Conservation (phyloP, 495 filamentous ascomycete genomes). For the Lentithecium fluviatile region DNA sequence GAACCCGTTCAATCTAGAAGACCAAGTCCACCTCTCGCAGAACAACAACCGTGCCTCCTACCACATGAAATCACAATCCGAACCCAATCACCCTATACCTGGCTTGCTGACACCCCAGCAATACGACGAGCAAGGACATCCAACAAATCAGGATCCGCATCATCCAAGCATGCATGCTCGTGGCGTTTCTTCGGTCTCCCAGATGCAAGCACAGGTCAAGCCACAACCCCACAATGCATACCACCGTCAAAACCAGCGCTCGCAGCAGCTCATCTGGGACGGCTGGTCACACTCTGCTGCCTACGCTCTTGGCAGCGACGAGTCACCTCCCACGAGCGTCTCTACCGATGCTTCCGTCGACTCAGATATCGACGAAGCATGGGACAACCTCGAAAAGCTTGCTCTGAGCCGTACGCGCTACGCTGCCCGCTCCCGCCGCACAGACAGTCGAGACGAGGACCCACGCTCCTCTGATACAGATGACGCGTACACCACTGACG, state of each 20-base stretch:
- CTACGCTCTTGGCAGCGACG: slow-evolving; percentile 17
- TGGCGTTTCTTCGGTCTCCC: slow-evolving; percentile 32
- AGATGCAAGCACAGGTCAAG: slow-evolving; percentile 28
- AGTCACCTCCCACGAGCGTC: slow-evolving; percentile 13
- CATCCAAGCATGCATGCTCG: slow-evolving; percentile 30
- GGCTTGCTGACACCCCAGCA: slow-evolving; percentile 31
- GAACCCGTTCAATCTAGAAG: slow-evolving; percentile 47
- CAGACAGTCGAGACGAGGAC: slow-evolving; percentile 10
- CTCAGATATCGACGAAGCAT: slow-evolving; percentile 29
- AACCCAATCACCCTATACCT: slow-evolving; percentile 31
- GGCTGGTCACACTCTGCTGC: slow-evolving; percentile 27
- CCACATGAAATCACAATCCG: slow-evolving; percentile 36
- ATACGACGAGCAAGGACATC: slow-evolving; percentile 32
- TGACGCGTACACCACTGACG: slow-evolving; percentile 13
- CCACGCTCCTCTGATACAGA: slow-evolving; percentile 26
- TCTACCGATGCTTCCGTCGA: slow-evolving; percentile 23
- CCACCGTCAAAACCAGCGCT: slow-evolving; percentile 7
- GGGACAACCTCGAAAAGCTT: slow-evolving; percentile 19
- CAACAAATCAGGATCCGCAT: slow-evolving; percentile 22
- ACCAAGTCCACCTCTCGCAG: slow-evolving; percentile 34
- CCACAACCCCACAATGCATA: slow-evolving; percentile 15
- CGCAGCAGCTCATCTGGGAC: slow-evolving; percentile 30
- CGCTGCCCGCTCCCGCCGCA: slow-evolving; percentile 3
- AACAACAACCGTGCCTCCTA: slow-evolving; percentile 34
- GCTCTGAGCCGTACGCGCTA: neutral